Base-by-base conservation (phyloP, 306 rosid genomes). In the Pyrus bretschneideri region DNA sequence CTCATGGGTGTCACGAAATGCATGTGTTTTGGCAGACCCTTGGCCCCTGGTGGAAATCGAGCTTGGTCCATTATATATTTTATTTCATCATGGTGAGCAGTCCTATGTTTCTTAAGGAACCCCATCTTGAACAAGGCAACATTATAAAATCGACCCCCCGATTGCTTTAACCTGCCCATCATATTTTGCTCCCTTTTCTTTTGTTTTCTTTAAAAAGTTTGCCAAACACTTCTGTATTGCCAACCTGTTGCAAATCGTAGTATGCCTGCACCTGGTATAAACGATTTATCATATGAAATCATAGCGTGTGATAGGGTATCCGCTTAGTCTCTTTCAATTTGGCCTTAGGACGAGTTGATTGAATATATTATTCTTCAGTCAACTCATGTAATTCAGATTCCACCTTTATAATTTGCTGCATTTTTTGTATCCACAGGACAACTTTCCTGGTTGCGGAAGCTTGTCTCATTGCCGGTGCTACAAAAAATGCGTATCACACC, bases 11-110 rank as follows among this genome's bases (percentile, higher is more conserved):
- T 93, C 67, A 93, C 98, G 11, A 93, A 51, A 83, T 93, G 97
- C 86, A 89, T 93, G 98, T 93, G 98, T 83, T 88, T 93, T 76
- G 98, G 97, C 54, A 89, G 92, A 81, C 93, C 98, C 25, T 85
- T 91, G 67, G 80, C 91, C 61, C 93, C 98, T 4, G 92, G 97
- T 4, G 93, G 91, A 69, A 73, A 88, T 76, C 89, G 99, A 73
- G 97, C 98, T 14, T 95, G 99, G 99, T 71, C 98, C 64, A 87
- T 92, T 55, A 95, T 95, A 66, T 95, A 92, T 80, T 92, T 95
- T 80, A 67, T 88, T 35, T 89, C 90, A 33, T 92, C 97, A 63
- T 89, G 97, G 99, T 95, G 64, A 82, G 86, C n/a, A n/a, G 55
- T 72, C 73, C 73, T n/a, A 38, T 21, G 40, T 64, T 40, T 19